Conservation (phyloP, 1,284 basidiomycete genomes). For the Mycena sp. region DNA sequence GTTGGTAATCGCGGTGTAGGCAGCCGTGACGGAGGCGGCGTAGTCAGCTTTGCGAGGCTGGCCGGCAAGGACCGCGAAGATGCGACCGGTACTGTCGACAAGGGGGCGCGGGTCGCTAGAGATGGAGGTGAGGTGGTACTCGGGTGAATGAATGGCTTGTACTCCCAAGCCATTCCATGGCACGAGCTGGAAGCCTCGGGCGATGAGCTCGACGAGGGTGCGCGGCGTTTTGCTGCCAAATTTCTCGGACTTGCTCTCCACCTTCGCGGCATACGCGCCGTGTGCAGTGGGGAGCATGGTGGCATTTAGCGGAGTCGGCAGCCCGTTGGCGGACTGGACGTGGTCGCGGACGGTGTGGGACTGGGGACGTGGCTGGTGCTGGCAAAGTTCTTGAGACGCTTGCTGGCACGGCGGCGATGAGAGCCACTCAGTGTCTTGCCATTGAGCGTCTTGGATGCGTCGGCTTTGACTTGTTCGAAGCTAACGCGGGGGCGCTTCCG, state of each 20-base stretch:
- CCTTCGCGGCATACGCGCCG: neutral
- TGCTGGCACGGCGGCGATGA: neutral
- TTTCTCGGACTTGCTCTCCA: neutral
- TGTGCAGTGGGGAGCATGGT: neutral
- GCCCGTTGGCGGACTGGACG: neutral
- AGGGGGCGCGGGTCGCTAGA: neutral
- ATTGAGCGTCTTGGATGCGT: too few relatives aligned
- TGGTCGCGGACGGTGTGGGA: neutral
- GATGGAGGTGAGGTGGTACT: too few relatives aligned
- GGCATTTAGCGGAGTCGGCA: neutral
- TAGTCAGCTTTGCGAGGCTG: too few relatives aligned
- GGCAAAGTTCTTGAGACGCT: too few relatives aligned
- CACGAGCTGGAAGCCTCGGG: neutral
- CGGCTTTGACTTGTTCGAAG: too few relatives aligned
- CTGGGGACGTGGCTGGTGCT: neutral
- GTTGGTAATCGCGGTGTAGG: too few relatives aligned
- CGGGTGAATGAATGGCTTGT: too few relatives aligned
- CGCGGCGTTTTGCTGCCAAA: neutral
- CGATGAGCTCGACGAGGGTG: neutral
- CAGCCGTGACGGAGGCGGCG: too few relatives aligned
- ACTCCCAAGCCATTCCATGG: slow-evolving; percentile 4
- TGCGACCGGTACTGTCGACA: neutral
- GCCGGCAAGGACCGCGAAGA: slow-evolving; percentile 10
- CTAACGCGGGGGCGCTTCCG: neutral
- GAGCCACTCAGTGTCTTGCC: too few relatives aligned